Base-by-base conservation (phyloP, 257 asterid genomes). In the Jacaranda copaia region DNA sequence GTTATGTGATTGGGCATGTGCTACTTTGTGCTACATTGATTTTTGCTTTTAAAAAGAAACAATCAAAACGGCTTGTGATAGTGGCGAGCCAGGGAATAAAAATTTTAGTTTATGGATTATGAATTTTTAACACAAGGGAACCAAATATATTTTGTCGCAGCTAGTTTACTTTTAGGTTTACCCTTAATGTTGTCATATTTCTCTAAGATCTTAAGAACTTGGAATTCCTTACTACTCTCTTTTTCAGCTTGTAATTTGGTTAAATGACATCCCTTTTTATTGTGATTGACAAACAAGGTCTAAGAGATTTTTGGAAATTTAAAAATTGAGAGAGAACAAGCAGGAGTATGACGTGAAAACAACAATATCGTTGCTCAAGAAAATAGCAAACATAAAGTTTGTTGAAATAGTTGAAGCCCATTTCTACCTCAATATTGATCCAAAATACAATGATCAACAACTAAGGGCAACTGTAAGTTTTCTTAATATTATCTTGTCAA, bases 391-490 rank as follows among this genome's bases (percentile, higher is more conserved):
- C 82, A 79, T 91, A n/a, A 55, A 95, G 90, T 95, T 95, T 73
- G 89, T 88, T 4, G 98, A 93, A 88, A 73, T 97, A 25, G 96
- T 91, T 70, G 99, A 95, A 90, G 97, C 96, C 70, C 98, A 95
- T 91, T 95, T 95, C 82, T 97, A 97, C 68, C 96, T 95, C 80
- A 95, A 95, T 77, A 95, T 95, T 73, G 99, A 95, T 82, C 99
- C 98, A 7, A 95, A 95, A 82, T 95, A 95, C 69, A 95, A 95
- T 53, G 99, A 95, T 82, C 99, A 95, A 76, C 98, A 95, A 78
- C 93, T 95, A 70, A 90, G 99, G 84, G 99, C 99, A 75, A 95
- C 98, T 52, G 98, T 93, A 82, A 80, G 96, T 81, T 79, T 69
- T 79, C 67, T 81, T 57, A 36, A 8, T 74, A 39, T 62, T 60